Evolutionary conservation across 2,329 filamentous ascomycete species (phyloP), one percentile per base, ranked within the genome.

Genomic region (Fusarium sp.): DNA sequence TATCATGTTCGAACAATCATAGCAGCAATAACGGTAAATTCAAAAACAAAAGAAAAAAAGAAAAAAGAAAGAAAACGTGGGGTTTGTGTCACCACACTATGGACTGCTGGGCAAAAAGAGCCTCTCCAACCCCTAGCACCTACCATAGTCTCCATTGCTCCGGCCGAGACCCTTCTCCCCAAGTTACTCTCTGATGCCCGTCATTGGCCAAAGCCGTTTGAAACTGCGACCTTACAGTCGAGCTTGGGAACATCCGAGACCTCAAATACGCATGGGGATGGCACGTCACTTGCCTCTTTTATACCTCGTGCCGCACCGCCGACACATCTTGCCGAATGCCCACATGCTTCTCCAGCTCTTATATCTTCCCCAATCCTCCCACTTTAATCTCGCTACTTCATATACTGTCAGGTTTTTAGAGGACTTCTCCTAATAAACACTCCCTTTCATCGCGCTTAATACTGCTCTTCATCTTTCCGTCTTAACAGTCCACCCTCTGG

Each of bases 101-200:
- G 38, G 61, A 60, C 58, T 37, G 35, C 37, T 49, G 18, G 46
- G 23, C 15, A 48, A 37, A 26, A 38, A 66, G 27, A 68, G 58
- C 60, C 69, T 63, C 52, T 46, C 33, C 37, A 70, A 58, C 40
- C 52, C 64, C 42, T 44, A 30, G 20, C n/a, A 17, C 45, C 54
- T 72, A 23, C 23, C 23, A 23, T 23, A 23, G 70, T 66, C 71
- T 75, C 74, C 74, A 74, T 76, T 76, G 58, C 74, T 65, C 74
- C 74, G 74, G 64, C 64, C 64, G 64, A 41, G 44, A 55, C 40
- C 38, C 44, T 68, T 50, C 44, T 63, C 49, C 48, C 52, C 45
- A 60, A 35, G 37, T 17, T 44, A 35, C 60, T 66, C 45, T 61
- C 49, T 35, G 13, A 38, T 40, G 26, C 44, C 44, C 35, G 67